A percentile compares a stretch with the other conserved stretches of the same genome.
phyloP scores from a whole-genome alignment of 768 basidiomycete genomes.

The Tulasnella sp. region DNA sequence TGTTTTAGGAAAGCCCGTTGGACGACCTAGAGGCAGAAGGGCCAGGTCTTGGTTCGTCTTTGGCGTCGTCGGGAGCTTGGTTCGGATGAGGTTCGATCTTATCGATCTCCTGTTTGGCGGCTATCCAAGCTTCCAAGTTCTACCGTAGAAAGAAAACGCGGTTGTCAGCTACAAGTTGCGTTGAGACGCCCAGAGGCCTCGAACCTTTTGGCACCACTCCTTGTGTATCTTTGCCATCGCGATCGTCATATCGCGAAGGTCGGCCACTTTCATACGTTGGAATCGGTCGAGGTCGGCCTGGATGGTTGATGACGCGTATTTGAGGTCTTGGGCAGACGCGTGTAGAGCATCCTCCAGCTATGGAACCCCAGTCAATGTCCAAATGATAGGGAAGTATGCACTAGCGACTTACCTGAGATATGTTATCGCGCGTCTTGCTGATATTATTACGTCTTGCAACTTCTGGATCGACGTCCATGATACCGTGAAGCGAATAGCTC shows the following conservation, averaged over 20 bases:
- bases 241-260: conserved; percentile 87
- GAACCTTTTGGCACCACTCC: conserved; percentile 94
- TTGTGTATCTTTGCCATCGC: conserved; percentile 79
- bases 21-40: no score
- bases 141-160: conserved; percentile 25
- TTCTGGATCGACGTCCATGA: conserved; percentile 99
- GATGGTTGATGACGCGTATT: conserved; percentile 91
- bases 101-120: conserved; percentile 81
- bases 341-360: conserved; percentile 95
- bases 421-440: conserved; percentile 84
- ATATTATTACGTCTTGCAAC: conserved; percentile 86
- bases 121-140: conserved; percentile 97
- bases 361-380: neutral
- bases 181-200: conserved; percentile 14
- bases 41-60: no score
- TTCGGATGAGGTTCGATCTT: conserved; percentile 90
- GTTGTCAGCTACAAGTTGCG: neutral
- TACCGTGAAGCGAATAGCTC: conserved; percentile 88
- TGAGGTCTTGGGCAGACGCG: conserved; percentile 82
- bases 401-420: conserved; percentile 64
- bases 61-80: conserved; percentile 26
- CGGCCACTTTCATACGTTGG: conserved; percentile 96
- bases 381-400: neutral
- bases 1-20: no score
- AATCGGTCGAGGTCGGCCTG: conserved; percentile 97